phyloP scores from a whole-genome alignment of 1,284 basidiomycete species.

The Irpex sp. region DNA sequence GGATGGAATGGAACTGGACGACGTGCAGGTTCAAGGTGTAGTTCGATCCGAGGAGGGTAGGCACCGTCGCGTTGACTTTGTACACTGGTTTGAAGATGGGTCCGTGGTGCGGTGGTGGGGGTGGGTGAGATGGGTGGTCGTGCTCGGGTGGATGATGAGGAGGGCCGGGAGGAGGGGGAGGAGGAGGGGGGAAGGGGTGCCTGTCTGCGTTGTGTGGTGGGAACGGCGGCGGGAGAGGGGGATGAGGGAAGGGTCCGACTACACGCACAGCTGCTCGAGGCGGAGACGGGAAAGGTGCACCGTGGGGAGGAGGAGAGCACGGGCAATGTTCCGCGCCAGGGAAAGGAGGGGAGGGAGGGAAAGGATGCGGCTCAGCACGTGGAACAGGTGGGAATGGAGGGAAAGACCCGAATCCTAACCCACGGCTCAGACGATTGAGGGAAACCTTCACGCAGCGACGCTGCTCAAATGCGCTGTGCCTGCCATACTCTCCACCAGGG shows the following conservation, averaged over 20 bases:
- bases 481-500: background rate
- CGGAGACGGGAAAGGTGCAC: background rate
- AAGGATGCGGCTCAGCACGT: too few relatives aligned
- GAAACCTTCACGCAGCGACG: background rate
- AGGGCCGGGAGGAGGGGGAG: constrained; percentile 1
- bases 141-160: constrained; percentile 3
- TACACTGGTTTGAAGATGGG: constrained; percentile 26
- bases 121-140: background rate
- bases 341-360: background rate
- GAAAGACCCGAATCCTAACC: too few relatives aligned
- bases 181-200: background rate
- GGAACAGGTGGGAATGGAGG: too few relatives aligned
- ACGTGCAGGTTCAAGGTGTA: constrained; percentile 47
- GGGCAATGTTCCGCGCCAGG: background rate
- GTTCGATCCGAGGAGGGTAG: constrained; percentile 44
- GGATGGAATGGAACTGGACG: constrained; percentile 42
- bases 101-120: constrained; percentile 24
- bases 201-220: background rate
- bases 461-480: background rate
- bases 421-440: background rate
- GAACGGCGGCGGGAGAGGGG: constrained; percentile 1
- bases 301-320: background rate
- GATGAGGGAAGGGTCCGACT: background rate
- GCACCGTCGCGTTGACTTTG: constrained; percentile 42
- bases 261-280: background rate